Conservation (phyloP, 2,329 filamentous ascomycete species). For the Elsinoe batatas region DNA sequence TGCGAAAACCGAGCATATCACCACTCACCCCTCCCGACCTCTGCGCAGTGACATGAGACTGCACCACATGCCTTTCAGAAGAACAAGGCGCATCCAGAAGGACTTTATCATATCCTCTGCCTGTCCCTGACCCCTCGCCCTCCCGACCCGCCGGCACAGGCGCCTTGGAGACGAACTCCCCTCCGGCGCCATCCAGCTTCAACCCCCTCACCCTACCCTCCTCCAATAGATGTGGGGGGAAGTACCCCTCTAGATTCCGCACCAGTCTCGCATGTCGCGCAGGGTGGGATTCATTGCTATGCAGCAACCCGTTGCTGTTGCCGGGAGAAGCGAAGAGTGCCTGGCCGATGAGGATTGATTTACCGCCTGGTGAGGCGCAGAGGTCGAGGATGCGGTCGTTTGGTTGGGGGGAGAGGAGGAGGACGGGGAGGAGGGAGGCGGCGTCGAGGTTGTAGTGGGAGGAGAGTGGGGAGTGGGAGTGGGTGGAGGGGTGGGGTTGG, state of each 20-base stretch:
- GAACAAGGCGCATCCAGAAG: constrained; percentile 35
- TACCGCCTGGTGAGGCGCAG: constrained; percentile 32
- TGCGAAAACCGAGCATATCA: constrained; percentile 14
- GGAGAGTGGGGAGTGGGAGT: neutral
- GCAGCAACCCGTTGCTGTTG: constrained; percentile 23
- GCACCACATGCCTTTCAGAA: constrained; percentile 33
- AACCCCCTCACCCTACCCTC: constrained; percentile 18
- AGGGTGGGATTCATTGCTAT: constrained; percentile 30
- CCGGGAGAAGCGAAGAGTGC: constrained; percentile 21
- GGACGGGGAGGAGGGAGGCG: constrained; percentile 28
- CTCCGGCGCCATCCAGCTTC: constrained; percentile 17
- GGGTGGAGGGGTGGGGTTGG: neutral
- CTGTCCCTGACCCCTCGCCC: neutral
- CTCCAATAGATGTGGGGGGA: constrained; percentile 19
- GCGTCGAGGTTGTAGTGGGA: constrained; percentile 26
- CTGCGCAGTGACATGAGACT: constrained; percentile 26
- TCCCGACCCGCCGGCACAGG: constrained; percentile 22
- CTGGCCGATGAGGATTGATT: constrained; percentile 28
- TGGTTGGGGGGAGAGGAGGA: constrained; percentile 27
- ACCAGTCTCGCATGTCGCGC: constrained; percentile 27
- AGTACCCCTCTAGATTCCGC: constrained; percentile 20
- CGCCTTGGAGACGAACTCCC: constrained; percentile 15
- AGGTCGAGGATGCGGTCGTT: constrained; percentile 33
- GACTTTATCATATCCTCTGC: constrained; percentile 32
- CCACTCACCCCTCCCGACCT: constrained; percentile 18